Evolutionary conservation across 139 green algal genomes (phyloP), one percentile per base, ranked within the genome.

Genomic region (Pedinophyceae sp.): DNA sequence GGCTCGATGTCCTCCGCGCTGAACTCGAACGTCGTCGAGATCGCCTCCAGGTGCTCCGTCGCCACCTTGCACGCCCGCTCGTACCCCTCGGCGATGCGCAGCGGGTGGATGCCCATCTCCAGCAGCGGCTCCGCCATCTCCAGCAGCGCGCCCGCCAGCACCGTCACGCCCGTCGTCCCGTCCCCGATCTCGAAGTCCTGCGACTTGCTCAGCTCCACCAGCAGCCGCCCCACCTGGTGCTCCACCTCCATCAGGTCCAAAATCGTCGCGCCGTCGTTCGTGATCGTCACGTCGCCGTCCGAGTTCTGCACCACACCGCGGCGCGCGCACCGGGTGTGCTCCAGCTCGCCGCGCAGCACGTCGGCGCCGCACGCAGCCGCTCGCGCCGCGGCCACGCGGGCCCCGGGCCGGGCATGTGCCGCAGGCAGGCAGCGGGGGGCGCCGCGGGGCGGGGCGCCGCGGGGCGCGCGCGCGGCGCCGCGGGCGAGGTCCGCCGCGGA

Each of bases 171-270:
- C 3, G 88, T 95, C 1, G 91, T 97, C 41, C 89, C 92, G 59
- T 97, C 92, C 16, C 73, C 73, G 30, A 84, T 80, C 46, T 81
- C 73, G 34, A 76, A 61, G 48, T 82, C 71, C 38, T 72, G 69
- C 0, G 69, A 86, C 50, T 81, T 84, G 15, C 77, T 93, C 29
- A 99, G 76, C 69, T 98, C 83, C 45, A 99, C 92, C 64, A 99
- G 74, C 46, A 99, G 83, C 75, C 93, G 96, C 15, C 82, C 92
- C n/a, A 99, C 94, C 70, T 97, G 85, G 66, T 98, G 88, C 72
- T 97, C 85, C 15, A 99, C 91, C 55, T 97, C 84, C 92, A 99
- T 99, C 69, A 94, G 82, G 59, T 99, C 88, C 58, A 99, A 61
- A 59, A 98, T 99, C 23, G 92, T 99, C 4, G 91, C 91, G 27